Evolutionary conservation across 179 eudicot genomes (phyloP), one percentile per base, ranked within the genome.

Genomic region (Sideroxylon spinosum): DNA sequence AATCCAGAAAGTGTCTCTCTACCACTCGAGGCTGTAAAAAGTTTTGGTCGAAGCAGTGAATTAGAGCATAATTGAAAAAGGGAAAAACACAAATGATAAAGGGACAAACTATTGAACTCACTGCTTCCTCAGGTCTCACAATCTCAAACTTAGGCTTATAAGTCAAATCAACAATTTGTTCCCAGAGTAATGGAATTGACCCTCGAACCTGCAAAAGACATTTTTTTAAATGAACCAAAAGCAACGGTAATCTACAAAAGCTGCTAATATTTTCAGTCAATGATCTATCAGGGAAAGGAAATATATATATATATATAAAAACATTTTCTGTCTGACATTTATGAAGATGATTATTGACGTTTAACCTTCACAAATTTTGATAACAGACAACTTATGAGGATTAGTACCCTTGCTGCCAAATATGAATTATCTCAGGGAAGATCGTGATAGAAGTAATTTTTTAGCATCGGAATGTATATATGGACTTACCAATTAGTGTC

Each of bases 101-200:
- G 57, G 16, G 57, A 9, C 56, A 53, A 19, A 37, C 32, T 49
- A 71, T 44, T 60, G 75, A 65, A 91, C 93, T 87, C 71, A 93
- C 95, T 19, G 91, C 96, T 84, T 94, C 97, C 78, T 91, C 98
- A 57, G 78, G 87, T 76, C 84, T 88, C 82, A 94, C 86, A 68
- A 96, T 76, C 84, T 92, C 93, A 85, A 89, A 96, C 80, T 91
- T 96, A 72, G 99, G 99, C 83, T 96, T 96, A 80, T 96, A 96
- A 60, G 94, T 89, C 86, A 96, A 86, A 85, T 96, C 92, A 82
- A 96, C 99, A 91, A 94, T 90, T 75, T 96, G 99, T 82, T 96
- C 93, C 99, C 99, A 96, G 7, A 90, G 83, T 75, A 96, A 89
- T 22, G 99, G 99, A 82, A 96, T 96, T 74, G 98, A 96, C 37